These are phyloP conservation scores for Fusarium stilboides DNA, from an alignment of 2,329 filamentous ascomycete species.

Conservation along the genomic window DNA sequence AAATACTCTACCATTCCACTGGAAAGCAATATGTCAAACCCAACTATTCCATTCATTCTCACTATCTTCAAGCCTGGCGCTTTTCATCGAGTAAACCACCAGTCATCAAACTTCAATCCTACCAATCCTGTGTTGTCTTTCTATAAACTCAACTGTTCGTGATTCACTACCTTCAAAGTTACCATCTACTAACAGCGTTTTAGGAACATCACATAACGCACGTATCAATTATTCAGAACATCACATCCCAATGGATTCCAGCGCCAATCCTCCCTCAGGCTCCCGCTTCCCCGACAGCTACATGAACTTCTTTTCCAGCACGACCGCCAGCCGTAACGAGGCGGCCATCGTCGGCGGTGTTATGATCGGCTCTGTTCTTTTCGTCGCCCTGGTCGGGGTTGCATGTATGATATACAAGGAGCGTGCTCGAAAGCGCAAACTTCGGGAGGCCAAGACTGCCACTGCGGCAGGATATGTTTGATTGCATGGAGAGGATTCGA, in stretches of 20 bases:
- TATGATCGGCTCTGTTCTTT: slow-evolving; percentile 22
- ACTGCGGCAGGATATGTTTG: slow-evolving; percentile 17
- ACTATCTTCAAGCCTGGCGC: slow-evolving; percentile 11
- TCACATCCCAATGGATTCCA: slow-evolving; percentile 26
- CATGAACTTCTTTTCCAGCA: neutral
- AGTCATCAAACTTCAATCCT: neutral
- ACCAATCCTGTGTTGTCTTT: neutral
- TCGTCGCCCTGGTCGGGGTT: slow-evolving; percentile 12
- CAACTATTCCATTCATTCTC: slow-evolving; percentile 4
- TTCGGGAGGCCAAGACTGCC: slow-evolving; percentile 14
- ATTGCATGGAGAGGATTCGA: neutral
- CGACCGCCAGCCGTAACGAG: slow-evolving; percentile 1
- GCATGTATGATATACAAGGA: slow-evolving; percentile 24
- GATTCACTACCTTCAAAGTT: neutral
- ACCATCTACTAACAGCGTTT: neutral
- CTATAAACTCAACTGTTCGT: slow-evolving; percentile 12
- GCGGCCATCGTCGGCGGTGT: slow-evolving; percentile 22
- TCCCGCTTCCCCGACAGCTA: slow-evolving; percentile 1
- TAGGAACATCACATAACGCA: neutral
- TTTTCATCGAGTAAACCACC: neutral
- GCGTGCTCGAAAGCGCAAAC: slow-evolving; percentile 14
- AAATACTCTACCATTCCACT: slow-evolving; percentile 20
- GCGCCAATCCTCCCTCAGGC: slow-evolving; percentile 13
- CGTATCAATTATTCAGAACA: neutral
- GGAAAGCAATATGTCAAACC: neutral